Evolutionary conservation across 768 basidiomycete species (phyloP), one percentile per base, ranked within the genome.

Genomic region (Cystofilobasidium bisporidii): DNA sequence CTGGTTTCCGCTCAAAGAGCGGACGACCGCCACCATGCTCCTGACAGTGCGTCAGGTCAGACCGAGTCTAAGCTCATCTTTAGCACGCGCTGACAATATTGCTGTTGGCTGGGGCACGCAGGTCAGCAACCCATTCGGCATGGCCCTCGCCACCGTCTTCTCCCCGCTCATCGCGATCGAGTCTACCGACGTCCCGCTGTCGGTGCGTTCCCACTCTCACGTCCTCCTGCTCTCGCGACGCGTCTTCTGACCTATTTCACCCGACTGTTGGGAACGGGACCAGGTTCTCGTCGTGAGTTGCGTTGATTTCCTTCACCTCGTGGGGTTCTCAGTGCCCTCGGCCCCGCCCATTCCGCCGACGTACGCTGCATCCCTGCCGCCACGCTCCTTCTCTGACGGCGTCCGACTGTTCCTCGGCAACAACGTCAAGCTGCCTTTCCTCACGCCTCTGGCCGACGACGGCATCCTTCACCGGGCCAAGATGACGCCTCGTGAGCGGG

Each of bases 21-120:
- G 89, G 48, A 89, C 87, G 2, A 90, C 89, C 0, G 87, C 87
- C 17, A 91, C 83, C n/a, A 83, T 83, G 82, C 56, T 81, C 43
- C 78, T 84, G 62, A 79, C 82, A 12, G 72, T 84, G 33, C 77
- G 53, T 41, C 64, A 32, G 60, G n/a, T 41, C 45, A 3, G 43
- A n/a, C 36, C 24, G 38, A n/a, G n/a, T n/a, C n/a, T n/a, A n/a
- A n/a, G n/a, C n/a, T n/a, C n/a, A n/a, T n/a, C n/a, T n/a, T n/a
- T n/a, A n/a, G n/a, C n/a, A n/a, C n/a, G n/a, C n/a, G n/a, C n/a
- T n/a, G n/a, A n/a, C n/a, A n/a, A n/a, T n/a, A n/a, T n/a, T n/a
- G n/a, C 59, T 17, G 6, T 6, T 0, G n/a, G 26, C 28, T 28
- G 24, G 24, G 1, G n/a, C 18, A 18, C 9, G 17, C 26, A 22